Evolutionary conservation across 441 rosid species (phyloP).

Genomic region (Rhodomyrtus psidioides): DNA sequence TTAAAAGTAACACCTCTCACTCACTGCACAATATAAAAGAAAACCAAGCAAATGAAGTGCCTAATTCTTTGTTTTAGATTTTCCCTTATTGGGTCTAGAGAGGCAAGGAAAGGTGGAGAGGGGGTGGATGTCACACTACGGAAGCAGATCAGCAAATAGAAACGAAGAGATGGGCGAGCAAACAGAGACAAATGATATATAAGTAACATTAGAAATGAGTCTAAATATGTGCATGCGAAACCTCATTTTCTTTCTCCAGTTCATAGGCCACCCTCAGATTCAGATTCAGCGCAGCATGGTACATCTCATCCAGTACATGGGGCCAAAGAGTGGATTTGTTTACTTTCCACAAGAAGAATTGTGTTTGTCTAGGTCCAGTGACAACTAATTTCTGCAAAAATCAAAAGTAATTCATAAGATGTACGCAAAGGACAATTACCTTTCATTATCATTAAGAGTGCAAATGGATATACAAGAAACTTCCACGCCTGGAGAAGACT

Average conservation of each 20-base stretch:
- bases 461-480: background rate
- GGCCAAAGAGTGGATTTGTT: conserved; percentile 38
- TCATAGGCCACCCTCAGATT: conserved; percentile 54
- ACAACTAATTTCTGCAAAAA: conserved; percentile 50
- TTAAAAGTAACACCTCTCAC: background rate
- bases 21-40: background rate
- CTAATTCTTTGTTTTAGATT: background rate
- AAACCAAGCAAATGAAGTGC: background rate
- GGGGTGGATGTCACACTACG: background rate
- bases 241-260: conserved; percentile 62
- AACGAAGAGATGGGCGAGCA: background rate
- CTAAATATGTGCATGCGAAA: background rate
- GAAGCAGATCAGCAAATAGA: background rate
- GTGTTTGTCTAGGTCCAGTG: conserved; percentile 18
- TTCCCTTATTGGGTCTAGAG: background rate
- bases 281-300: conserved; percentile 73
- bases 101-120: background rate
- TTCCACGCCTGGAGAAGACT: background rate
- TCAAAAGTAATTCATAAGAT: background rate
- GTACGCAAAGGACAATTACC: background rate
- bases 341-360: conserved; percentile 73
- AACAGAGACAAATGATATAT: background rate
- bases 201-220: background rate
- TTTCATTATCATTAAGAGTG: background rate
- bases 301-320: conserved; percentile 69